A percentile compares a stretch with the other conserved stretches of the same genome.
phyloP scores from a whole-genome alignment of 257 asterid species.

The Oldenlandia corymbosa region DNA sequence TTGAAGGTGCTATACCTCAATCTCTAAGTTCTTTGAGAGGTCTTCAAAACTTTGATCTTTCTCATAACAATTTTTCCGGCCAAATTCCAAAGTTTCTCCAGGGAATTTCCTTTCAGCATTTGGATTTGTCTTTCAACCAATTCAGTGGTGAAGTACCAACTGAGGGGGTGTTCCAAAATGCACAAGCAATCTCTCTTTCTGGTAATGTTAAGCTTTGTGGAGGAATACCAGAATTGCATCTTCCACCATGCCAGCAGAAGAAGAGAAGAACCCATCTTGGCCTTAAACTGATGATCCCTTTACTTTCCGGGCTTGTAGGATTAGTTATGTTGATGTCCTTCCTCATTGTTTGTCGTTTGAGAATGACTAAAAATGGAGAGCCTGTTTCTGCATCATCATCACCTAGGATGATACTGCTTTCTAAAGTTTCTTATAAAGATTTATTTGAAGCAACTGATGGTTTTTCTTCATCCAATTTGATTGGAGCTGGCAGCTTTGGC shows the following conservation, averaged over 20 bases:
- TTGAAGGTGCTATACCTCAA: constrained; percentile 9
- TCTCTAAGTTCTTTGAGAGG: not conserved
- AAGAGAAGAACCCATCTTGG: constrained; percentile 5
- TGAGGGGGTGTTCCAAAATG: constrained; percentile 22
- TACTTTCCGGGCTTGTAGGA: constrained; percentile 23
- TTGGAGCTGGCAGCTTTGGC: constrained; percentile 27
- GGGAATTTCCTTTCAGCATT: not conserved
- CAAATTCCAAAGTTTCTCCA: constrained; percentile 22
- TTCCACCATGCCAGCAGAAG: constrained; percentile 21
- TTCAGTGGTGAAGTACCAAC: constrained; percentile 18
- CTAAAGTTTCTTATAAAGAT: constrained; percentile 19
- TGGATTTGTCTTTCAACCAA: constrained; percentile 24
- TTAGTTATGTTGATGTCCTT: constrained; percentile 10
- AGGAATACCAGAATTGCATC: constrained; percentile 16
- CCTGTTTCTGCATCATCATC: not conserved
- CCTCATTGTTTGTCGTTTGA: constrained; percentile 7
- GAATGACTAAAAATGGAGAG: constrained; percentile 3
- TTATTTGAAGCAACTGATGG: constrained; percentile 22
- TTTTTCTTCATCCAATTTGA: constrained; percentile 20
- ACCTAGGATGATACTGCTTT: not conserved
- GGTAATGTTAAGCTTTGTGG: constrained; percentile 26
- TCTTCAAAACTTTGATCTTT: not conserved
- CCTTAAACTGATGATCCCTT: constrained; percentile 17
- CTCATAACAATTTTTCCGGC: constrained; percentile 10
- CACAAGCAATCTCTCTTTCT: constrained; percentile 16